phyloP scores from a whole-genome alignment of 2,329 filamentous ascomycete genomes.

The Hypoxylon sp. region DNA sequence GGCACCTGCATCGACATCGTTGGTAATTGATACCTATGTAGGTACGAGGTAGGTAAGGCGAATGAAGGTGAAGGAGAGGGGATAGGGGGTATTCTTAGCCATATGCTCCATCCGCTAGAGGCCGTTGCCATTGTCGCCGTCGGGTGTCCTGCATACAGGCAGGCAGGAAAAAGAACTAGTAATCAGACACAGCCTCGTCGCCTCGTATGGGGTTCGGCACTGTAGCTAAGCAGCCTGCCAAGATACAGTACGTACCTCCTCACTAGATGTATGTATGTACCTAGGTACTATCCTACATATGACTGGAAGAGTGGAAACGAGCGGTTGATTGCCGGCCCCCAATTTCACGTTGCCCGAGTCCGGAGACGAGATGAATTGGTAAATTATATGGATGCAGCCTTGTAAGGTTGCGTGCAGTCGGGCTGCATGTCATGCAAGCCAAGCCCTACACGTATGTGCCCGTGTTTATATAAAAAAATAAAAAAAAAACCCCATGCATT shows the following conservation, averaged over 20 bases:
- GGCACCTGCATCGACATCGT: background rate
- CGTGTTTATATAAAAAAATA: slow-evolving; percentile 5
- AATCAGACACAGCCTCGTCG: slow-evolving; percentile 35
- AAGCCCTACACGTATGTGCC: slow-evolving; percentile 34
- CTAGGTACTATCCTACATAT: background rate
- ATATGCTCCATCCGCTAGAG: background rate
- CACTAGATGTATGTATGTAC: background rate
- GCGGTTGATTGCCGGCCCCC: slow-evolving; percentile 23
- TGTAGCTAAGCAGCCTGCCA: slow-evolving; percentile 23
- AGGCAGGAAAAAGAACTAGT: slow-evolving; percentile 9
- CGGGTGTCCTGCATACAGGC: slow-evolving; percentile 16
- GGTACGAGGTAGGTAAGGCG: background rate
- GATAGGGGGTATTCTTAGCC: background rate
- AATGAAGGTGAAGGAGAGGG: background rate
- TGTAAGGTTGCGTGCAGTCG: slow-evolving; percentile 42
- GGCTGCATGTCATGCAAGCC: slow-evolving; percentile 40
- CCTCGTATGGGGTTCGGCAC: slow-evolving; percentile 31
- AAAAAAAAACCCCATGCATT: too few species aligned
- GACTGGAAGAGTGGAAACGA: background rate
- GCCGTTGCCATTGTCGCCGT: background rate
- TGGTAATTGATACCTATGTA: background rate
- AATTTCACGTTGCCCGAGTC: slow-evolving; percentile 31
- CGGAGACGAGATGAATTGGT: slow-evolving; percentile 35
- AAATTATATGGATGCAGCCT: slow-evolving; percentile 41
- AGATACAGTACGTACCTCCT: background rate